These are phyloP conservation scores for Beta macrorhiza DNA, from an alignment of 179 eudicot species.

Conservation along the genomic window DNA sequence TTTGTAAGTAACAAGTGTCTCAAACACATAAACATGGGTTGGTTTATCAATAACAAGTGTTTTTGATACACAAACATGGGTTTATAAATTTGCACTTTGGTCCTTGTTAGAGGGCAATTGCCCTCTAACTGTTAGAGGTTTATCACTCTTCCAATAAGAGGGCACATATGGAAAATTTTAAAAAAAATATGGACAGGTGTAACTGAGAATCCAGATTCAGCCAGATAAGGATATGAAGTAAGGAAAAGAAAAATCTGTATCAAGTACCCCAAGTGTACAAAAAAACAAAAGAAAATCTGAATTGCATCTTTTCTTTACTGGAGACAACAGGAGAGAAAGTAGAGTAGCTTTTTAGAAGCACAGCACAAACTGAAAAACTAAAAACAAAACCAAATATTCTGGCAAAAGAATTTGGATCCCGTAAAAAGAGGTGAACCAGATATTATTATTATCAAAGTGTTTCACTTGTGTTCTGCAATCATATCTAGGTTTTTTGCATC, in stretches of 20 bases:
- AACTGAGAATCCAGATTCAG: constrained; percentile 1
- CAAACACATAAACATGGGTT: too few relatives aligned
- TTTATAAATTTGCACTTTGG: too few relatives aligned
- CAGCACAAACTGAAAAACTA: constrained; percentile 6
- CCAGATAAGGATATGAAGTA: not conserved
- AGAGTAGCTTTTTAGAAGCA: constrained; percentile 24
- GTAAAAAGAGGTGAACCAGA: constrained; percentile 32
- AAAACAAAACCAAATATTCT: constrained; percentile 31
- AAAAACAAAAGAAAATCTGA: constrained; percentile 30
- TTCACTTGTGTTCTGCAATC: constrained; percentile 25
- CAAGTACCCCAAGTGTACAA: constrained; percentile 23
- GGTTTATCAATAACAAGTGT: too few relatives aligned
- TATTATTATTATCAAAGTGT: constrained; percentile 11
- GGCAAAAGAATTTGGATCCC: constrained; percentile 30
- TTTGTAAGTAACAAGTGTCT: too few relatives aligned
- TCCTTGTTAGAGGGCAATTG: too few relatives aligned
- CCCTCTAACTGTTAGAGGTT: too few relatives aligned
- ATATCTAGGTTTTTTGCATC: constrained; percentile 19
- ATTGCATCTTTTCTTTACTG: constrained; percentile 26
- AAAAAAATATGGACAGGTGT: not conserved
- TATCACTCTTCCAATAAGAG: not conserved
- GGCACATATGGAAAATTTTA: not conserved
- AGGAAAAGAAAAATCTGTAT: not conserved
- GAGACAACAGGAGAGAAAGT: constrained; percentile 20
- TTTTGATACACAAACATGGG: too few relatives aligned